Evolutionary conservation across 352 stramenopile species (phyloP), one percentile per base, ranked within the genome.

Genomic region (Pythium plurisporium): DNA sequence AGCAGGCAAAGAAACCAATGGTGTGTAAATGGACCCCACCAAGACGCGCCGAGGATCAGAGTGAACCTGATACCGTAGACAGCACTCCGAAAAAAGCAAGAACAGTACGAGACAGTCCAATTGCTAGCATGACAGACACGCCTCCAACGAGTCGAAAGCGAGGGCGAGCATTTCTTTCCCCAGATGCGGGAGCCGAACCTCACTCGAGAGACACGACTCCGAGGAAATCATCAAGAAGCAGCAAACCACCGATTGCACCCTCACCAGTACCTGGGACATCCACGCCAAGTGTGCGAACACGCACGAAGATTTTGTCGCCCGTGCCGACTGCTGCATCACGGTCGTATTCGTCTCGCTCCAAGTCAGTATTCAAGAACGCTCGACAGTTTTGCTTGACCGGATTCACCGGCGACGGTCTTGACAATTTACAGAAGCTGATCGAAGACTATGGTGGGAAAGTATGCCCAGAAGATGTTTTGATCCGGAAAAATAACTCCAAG

Each of bases 341-440:
- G n/a, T 38, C 60, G 6, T 86, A 86, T 10, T 47, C 46, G 5
- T 83, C 82, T 10, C 71, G 77, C 20, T 74, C 72, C 22, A 76
- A 72, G 45, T 80, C 75, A 9, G 50, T 89, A 12, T 89, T 91
- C 43, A 87, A 82, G 69, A 75, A 75, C 59, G 87, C 86, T 30
- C 86, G 81, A 31, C 73, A 89, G 45, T 92, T 92, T 64, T 87
- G 79, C 31, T 55, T 92, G 54, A 89, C 82, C 1, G 82, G 82
- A 0, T 92, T 92, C 14, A 60, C 76, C 17, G 76, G 74, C 2
- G 67, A 74, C 11, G 75, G 77, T 2, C 68, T 86, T 45, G 52
- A 65, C 30, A 79, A 55, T 26, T 55, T 92, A 27, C 70, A 70
- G 38, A 65, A 82, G 36, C 51, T 87, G 31, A 86, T 92, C 47